Conservation (phyloP, 2,329 filamentous ascomycete genomes). For the Beauveria bassiana region DNA sequence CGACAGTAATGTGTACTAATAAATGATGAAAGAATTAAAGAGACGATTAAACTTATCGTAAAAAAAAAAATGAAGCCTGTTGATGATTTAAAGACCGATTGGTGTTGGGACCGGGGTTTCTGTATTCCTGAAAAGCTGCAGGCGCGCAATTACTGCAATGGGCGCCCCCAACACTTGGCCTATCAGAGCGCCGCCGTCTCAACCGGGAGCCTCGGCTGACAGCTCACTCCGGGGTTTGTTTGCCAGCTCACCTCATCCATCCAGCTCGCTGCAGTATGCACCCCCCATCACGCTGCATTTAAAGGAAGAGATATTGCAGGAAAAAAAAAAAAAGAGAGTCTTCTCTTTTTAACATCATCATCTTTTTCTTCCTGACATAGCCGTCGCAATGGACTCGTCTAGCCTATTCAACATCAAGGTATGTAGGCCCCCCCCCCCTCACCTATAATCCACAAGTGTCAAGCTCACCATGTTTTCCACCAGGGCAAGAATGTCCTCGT, state of each 20-base stretch:
- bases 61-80: no score
- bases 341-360: no score
- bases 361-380: not conserved
- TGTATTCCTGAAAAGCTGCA: not conserved
- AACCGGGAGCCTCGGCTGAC: not conserved
- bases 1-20: no score
- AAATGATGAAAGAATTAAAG: no score
- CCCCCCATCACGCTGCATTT: not conserved
- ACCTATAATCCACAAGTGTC: not conserved
- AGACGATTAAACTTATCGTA: no score
- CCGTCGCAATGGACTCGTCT: not conserved
- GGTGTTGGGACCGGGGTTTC: no score
- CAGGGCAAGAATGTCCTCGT: conserved; percentile 52
- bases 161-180: not conserved
- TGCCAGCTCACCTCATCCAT: not conserved
- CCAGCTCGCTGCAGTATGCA: not conserved
- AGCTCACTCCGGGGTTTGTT: not conserved
- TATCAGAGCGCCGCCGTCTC: not conserved
- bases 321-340: not conserved
- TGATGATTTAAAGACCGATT: no score
- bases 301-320: not conserved
- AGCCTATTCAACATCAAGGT: conserved; percentile 54
- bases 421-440: conserved; percentile 14
- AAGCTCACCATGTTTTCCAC: not conserved
- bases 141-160: not conserved